A percentile compares a stretch with the other conserved stretches of the same genome.
Conservation (phyloP, 208 protist species). For the Endotrypanum monterogeii region DNA sequence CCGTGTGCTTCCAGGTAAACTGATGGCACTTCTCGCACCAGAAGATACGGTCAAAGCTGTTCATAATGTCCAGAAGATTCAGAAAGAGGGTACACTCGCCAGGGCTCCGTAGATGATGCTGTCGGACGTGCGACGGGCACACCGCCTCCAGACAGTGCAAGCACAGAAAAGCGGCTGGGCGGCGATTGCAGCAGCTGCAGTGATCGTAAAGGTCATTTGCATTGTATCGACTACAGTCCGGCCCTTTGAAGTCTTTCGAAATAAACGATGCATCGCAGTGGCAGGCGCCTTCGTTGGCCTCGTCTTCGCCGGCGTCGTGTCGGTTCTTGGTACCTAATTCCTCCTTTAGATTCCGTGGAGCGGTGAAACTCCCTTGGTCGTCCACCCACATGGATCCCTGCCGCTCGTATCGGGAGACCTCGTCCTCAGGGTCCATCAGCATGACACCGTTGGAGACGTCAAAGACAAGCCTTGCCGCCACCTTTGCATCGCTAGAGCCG, state of each 20-base stretch:
- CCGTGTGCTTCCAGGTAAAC: constrained; percentile 81
- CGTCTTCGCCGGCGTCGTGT: constrained; percentile 7
- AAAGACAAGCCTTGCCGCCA: constrained; percentile 60
- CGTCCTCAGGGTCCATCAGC: constrained; percentile 58
- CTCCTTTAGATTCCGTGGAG: background rate
- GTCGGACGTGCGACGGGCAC: constrained; percentile 71
- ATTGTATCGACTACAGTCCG: constrained; percentile 66
- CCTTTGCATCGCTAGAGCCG: constrained; percentile 47
- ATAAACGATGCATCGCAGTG: constrained; percentile 52
- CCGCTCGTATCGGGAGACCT: constrained; percentile 51
- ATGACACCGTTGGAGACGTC: constrained; percentile 43
- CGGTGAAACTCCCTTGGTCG: constrained; percentile 2
- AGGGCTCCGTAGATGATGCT: constrained; percentile 45
- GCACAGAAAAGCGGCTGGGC: constrained; percentile 71
- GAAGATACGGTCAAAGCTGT: constrained; percentile 75
- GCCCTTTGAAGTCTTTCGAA: constrained; percentile 44
- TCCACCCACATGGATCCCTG: constrained; percentile 9
- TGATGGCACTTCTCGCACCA: constrained; percentile 76
- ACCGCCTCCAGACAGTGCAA: constrained; percentile 64
- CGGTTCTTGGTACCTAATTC: background rate
- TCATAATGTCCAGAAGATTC: constrained; percentile 80
- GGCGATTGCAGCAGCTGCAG: constrained; percentile 58
- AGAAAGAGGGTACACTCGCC: constrained; percentile 62
- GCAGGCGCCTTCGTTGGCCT: constrained; percentile 43
- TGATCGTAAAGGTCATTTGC: constrained; percentile 58